A percentile compares a stretch with the other conserved stretches of the same genome.
These are phyloP conservation scores for Pythium guiyangense DNA, from an alignment of 352 stramenopile species.

Conservation along the genomic window DNA sequence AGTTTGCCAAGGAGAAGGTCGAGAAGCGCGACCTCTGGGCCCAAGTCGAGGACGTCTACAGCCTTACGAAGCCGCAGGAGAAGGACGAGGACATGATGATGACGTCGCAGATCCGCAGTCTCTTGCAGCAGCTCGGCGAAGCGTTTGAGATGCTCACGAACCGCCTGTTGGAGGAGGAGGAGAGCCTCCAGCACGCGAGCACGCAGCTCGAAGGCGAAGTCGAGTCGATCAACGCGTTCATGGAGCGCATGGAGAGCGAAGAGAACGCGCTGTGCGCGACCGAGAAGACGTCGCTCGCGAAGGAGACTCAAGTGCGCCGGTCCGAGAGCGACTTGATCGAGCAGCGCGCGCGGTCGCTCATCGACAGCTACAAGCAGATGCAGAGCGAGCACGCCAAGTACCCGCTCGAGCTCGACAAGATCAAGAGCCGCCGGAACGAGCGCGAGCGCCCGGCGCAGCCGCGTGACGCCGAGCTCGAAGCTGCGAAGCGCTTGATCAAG, in stretches of 20 bases:
- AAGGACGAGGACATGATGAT: slow-evolving; percentile 92
- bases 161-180: slow-evolving; percentile 79
- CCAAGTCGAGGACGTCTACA: slow-evolving; percentile 83
- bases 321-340: slow-evolving; percentile 80
- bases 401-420: slow-evolving; percentile 72
- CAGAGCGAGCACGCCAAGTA: slow-evolving; percentile 84
- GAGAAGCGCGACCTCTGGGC: slow-evolving; percentile 85
- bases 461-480: slow-evolving; percentile 71
- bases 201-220: slow-evolving; percentile 82
- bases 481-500: slow-evolving; percentile 76
- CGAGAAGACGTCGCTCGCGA: slow-evolving; percentile 81
- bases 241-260: slow-evolving; percentile 88
- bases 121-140: slow-evolving; percentile 82
- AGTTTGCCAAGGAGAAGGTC: slow-evolving; percentile 68
- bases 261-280: slow-evolving; percentile 77
- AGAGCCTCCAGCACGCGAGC: slow-evolving; percentile 79
- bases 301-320: slow-evolving; percentile 78
- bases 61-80: slow-evolving; percentile 73
- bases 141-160: slow-evolving; percentile 88
- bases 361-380: slow-evolving; percentile 89
- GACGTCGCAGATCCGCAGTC: slow-evolving; percentile 84
- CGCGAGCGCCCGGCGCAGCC: slow-evolving; percentile 63
- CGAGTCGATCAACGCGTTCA: slow-evolving; percentile 86
- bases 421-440: slow-evolving; percentile 72
- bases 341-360: slow-evolving; percentile 73